Evolutionary conservation across 306 rosid genomes (phyloP).

Genomic region (Calophaca sinica): DNA sequence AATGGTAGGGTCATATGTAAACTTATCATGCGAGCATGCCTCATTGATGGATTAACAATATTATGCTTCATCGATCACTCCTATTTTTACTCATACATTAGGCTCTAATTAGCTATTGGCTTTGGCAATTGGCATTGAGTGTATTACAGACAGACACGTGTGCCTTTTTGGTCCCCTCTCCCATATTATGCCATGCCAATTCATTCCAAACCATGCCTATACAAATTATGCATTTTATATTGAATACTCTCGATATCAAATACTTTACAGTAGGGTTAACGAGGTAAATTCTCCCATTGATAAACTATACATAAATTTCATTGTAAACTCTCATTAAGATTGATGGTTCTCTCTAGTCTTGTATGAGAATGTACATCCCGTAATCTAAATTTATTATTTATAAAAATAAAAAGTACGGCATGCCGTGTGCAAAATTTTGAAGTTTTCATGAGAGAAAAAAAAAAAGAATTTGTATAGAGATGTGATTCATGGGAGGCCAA

Average conservation of each 20-base stretch:
- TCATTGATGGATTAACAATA: too few species aligned
- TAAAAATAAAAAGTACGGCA: not conserved
- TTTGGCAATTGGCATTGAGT: conserved; percentile 32
- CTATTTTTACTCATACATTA: too few species aligned
- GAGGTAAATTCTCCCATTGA: too few species aligned
- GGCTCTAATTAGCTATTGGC: conserved; percentile 3
- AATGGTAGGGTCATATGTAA: conserved; percentile 43
- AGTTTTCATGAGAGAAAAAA: not conserved
- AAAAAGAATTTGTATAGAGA: too few species aligned
- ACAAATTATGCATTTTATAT: conserved; percentile 13
- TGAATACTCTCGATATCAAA: not conserved
- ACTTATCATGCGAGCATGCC: not conserved
- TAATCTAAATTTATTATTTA: too few species aligned
- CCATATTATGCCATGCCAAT: conserved; percentile 25
- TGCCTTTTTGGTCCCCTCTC: conserved; percentile 34
- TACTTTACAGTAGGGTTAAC: too few species aligned
- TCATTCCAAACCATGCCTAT: conserved; percentile 26
- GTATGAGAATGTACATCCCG: too few species aligned
- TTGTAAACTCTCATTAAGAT: too few species aligned
- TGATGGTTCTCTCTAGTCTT: too few species aligned
- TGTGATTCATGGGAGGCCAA: not conserved
- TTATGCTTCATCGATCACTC: too few species aligned
- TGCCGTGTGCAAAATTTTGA: conserved; percentile 5
- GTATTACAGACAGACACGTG: conserved; percentile 38
- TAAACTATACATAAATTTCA: too few species aligned